Base-by-base conservation (phyloP, 805 yeast species). In the Monosporozyma aerobia region DNA sequence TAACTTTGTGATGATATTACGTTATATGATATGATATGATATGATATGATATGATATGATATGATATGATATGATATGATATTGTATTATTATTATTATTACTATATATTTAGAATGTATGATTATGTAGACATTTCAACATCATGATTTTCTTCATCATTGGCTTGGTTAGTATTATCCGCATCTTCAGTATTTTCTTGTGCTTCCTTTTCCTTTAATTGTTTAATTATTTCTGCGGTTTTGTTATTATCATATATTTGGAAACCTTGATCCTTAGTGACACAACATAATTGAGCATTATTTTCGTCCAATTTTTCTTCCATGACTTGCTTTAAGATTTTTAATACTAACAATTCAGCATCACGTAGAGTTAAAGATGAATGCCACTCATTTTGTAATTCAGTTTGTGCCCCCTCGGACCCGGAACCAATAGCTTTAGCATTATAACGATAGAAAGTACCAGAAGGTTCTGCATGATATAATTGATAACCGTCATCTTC, bases 371-470 rank as follows among this genome's bases (percentile, higher is more conserved):
- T 89, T 63, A 94, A 77, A 22, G 96, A 87, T 59, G 85, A 85
- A 72, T 92, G 98, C 73, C 94, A 94, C 73, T 94, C 97, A 65
- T 90, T 92, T 70, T 90, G 97, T 65, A 94, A 77, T 70, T 94
- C 99, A 1, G 97, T 85, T 72, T 95, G 99, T 1, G 99, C 99
- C 58, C 99, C 99, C 72, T 94, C 99, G 14, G 96, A 87, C 22
- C 99, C 99, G 1, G 97, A 87, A 13, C 99, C 99, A 63, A 95
- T 94, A 11, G 99, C 99, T 73, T 94, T 95, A 30, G 99, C 99
- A 64, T 94, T 97, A 68, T 94, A 94, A 71, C 94, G 82, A 73
- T 94, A 95, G 63, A 90, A 94, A 1, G 99, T 94, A 54, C 99
- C 99, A 13, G 96, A 87, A 41, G 99, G 99, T 72, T 94, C 99